Percentiles rank a stretch among this genome's conserved stretches.
These are phyloP conservation scores for Avena atlantica DNA, from an alignment of 176 grass and related monocot species.

Conservation along the genomic window DNA sequence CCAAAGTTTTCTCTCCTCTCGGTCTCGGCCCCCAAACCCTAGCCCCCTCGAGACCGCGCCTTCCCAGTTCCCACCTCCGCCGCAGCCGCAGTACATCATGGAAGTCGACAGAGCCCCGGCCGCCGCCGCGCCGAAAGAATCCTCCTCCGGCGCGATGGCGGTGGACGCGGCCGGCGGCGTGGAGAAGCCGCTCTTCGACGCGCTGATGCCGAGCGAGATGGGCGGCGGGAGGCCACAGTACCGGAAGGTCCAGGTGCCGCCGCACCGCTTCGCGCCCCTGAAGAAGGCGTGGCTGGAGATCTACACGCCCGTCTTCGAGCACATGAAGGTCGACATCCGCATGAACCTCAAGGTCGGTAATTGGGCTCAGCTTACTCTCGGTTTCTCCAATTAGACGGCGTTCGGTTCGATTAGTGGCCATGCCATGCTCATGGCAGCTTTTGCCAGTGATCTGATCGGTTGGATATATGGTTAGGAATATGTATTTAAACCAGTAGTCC, in stretches of 20 bases:
- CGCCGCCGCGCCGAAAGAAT: background rate
- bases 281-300: conserved; percentile 83
- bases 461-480: background rate
- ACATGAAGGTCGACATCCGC: conserved; percentile 90
- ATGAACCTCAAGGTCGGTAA: conserved; percentile 88
- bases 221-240: conserved; percentile 48
- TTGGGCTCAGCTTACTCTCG: background rate
- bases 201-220: conserved; percentile 72
- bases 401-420: background rate
- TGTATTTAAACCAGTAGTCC: background rate
- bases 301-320: conserved; percentile 71
- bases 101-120: conserved; percentile 27
- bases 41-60: background rate
- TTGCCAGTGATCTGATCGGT: background rate
- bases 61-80: background rate
- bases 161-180: conserved; percentile 29
- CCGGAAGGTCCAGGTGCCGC: conserved; percentile 69
- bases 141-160: conserved; percentile 35
- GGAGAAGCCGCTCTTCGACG: conserved; percentile 57
- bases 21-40: conserved; percentile 30
- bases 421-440: background rate
- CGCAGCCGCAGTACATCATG: background rate
- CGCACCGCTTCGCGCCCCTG: conserved; percentile 65
- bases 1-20: background rate
- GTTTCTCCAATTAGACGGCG: background rate